Conservation (phyloP, 139 green algal species). For the Chlamydomonas incerta region DNA sequence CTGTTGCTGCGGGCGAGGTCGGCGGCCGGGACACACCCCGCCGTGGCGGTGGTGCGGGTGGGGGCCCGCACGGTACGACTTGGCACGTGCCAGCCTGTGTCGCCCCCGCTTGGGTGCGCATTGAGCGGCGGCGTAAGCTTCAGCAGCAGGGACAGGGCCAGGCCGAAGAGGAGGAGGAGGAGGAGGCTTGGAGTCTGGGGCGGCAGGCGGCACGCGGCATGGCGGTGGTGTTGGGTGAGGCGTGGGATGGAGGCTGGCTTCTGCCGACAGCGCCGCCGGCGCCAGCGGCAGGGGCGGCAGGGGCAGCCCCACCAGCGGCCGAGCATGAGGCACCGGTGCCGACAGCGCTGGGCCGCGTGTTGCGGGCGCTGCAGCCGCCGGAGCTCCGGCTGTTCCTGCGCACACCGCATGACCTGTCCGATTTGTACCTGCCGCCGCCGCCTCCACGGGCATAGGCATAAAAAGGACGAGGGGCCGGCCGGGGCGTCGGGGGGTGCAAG, state of each 20-base stretch:
- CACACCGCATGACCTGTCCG: background rate
- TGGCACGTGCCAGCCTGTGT: background rate
- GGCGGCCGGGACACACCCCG: too few relatives aligned
- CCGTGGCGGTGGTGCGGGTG: too few relatives aligned
- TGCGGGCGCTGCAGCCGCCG: slow-evolving; percentile 12
- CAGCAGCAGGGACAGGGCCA: background rate
- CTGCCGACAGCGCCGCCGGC: background rate
- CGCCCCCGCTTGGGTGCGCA: background rate
- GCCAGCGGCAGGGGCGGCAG: background rate
- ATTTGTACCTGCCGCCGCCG: slow-evolving; percentile 14
- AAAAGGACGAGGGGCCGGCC: too few relatives aligned
- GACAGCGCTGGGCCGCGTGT: background rate
- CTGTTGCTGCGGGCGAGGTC: too few relatives aligned
- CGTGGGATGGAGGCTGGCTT: background rate
- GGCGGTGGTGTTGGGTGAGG: background rate
- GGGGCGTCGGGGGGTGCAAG: too few relatives aligned
- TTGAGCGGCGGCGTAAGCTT: background rate
- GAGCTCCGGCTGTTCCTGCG: slow-evolving; percentile 21
- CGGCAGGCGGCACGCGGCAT: slow-evolving; percentile 23
- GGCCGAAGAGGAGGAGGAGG: background rate
- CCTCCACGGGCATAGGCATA: too few relatives aligned
- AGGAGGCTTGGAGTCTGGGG: background rate
- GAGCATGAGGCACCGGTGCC: background rate
- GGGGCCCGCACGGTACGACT: too few relatives aligned
- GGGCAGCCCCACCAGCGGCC: too few relatives aligned